Evolutionary conservation across 129 eudicot genomes (phyloP), one percentile per base, ranked within the genome.

Genomic region (Flaveria linearis): DNA sequence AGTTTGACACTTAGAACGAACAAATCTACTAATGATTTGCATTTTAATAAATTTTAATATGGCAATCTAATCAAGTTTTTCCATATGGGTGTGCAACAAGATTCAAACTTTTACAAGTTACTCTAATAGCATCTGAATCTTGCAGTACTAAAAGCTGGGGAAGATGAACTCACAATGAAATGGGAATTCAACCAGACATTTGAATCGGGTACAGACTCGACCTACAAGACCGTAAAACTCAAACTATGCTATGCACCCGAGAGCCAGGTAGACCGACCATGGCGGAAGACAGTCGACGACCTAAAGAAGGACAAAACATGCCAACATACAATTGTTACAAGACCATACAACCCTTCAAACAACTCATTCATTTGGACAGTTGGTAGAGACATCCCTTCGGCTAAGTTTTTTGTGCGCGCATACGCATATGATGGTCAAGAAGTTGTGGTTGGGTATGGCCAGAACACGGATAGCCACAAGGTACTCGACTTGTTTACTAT

Each of bases 281-380:
- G 97, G 97, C 74, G 97, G 45, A 87, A 86, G 53, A 87, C 91
- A 9, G 82, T 60, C 18, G 86, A 87, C 67, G 68, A 82, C 2
- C 55, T 92, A 14, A 39, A 46, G 9, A 92, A 86, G 56, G 97
- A 92, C 83, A 92, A 83, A 45, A 89, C 97, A 43, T 92, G 97
- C 75, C 93, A 89, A 78, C 82, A 78, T 84, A 78, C 46, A 20
- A 84, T 92, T 6, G 80, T 73, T 23, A 25, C 67, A 6, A 74
- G 26, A 75, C 91, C 91, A 9, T 92, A 85, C 78, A 76, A 1
- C 33, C 70, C 91, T 7, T 73, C 89, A 15, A 73, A 77, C 78
- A 82, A 85, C 75, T 77, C 81, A 13, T 69, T 82, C 79, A 71
- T 81, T 42, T 87, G 83, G 86, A 86, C 78, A 0, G 58, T 92